Evolutionary conservation across 306 rosid genomes (phyloP).

Genomic region (Sesbania bispinosa): DNA sequence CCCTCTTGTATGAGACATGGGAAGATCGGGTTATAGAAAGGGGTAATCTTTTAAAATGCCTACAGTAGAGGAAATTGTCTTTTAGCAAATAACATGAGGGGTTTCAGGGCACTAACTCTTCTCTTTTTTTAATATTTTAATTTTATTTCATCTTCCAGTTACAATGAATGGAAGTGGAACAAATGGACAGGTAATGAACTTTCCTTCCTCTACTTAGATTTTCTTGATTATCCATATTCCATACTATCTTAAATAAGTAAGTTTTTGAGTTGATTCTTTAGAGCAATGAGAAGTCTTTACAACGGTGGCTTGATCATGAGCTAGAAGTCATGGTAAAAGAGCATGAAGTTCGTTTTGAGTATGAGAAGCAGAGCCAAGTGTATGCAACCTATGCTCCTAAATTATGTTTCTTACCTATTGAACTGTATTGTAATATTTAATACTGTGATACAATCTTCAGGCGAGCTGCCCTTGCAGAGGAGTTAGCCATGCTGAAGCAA

Average conservation of each 20-base stretch:
- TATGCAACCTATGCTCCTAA: constrained; percentile 38
- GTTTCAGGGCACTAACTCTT: constrained; percentile 1
- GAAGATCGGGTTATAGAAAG: not conserved
- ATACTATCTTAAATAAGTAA: constrained; percentile 17
- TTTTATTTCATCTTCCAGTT: constrained; percentile 49
- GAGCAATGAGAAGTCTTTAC: constrained; percentile 89
- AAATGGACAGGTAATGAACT: constrained; percentile 67
- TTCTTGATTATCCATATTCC: constrained; percentile 22
- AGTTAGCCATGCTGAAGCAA: constrained; percentile 84
- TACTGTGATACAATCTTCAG: constrained; percentile 40
- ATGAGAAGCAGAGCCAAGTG: constrained; percentile 98
- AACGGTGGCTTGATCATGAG: constrained; percentile 96
- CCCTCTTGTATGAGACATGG: constrained; percentile 4
- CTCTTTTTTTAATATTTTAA: constrained; percentile 10
- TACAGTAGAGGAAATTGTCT: not conserved
- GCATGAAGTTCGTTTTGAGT: constrained; percentile 96
- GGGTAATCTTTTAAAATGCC: constrained; percentile 14
- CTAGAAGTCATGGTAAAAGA: constrained; percentile 97
- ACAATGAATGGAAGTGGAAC: constrained; percentile 66
- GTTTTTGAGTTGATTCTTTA: constrained; percentile 37
- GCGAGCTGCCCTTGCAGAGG: constrained; percentile 94
- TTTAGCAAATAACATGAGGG: constrained; percentile 18
- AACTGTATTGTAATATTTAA: constrained; percentile 17
- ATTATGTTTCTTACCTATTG: not conserved
- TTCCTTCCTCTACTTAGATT: constrained; percentile 22